Evolutionary conservation across 164 flowering plant species (phyloP).

Genomic region (Hamamelis virginiana): DNA sequence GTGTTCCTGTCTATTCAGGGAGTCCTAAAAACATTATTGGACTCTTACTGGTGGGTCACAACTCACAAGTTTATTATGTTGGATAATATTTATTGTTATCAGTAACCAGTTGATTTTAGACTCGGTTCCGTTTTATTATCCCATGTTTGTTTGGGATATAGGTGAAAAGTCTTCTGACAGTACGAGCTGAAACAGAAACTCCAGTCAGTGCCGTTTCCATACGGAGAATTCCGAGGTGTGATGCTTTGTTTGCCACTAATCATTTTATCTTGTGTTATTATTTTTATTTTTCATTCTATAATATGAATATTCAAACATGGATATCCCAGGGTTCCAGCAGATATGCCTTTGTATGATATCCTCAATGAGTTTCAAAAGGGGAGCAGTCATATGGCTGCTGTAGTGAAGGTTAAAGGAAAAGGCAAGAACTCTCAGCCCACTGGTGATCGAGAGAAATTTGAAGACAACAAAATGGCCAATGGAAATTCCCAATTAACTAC

Average conservation of each 20-base stretch:
- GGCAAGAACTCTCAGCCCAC: slow-evolving; percentile 10
- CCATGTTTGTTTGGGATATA: neutral
- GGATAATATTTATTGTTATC: neutral
- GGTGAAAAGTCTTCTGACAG: slow-evolving; percentile 50
- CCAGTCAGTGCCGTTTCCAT: slow-evolving; percentile 45
- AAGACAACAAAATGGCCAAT: slow-evolving; percentile 27
- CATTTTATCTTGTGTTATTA: neutral
- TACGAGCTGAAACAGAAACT: slow-evolving; percentile 39
- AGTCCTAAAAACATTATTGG: slow-evolving; percentile 47
- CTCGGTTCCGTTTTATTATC: neutral
- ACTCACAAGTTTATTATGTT: neutral
- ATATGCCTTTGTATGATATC: slow-evolving; percentile 59
- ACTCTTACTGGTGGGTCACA: slow-evolving; percentile 42
- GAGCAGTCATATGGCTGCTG: slow-evolving; percentile 65
- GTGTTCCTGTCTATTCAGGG: slow-evolving; percentile 41
- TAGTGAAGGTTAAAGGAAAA: slow-evolving; percentile 24
- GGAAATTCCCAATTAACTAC: slow-evolving; percentile 45
- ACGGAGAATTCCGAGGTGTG: slow-evolving; percentile 54
- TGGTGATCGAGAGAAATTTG: slow-evolving; percentile 8
- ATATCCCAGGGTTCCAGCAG: slow-evolving; percentile 41
- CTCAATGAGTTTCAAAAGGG: slow-evolving; percentile 67
- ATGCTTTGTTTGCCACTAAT: neutral
- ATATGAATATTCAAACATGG: neutral
- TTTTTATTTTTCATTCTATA: neutral
- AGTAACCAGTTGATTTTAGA: neutral